A percentile compares a stretch with the other conserved stretches of the same genome.
phyloP scores from a whole-genome alignment of 768 basidiomycete species.

The Krasilnikovozyma curviuscula region DNA sequence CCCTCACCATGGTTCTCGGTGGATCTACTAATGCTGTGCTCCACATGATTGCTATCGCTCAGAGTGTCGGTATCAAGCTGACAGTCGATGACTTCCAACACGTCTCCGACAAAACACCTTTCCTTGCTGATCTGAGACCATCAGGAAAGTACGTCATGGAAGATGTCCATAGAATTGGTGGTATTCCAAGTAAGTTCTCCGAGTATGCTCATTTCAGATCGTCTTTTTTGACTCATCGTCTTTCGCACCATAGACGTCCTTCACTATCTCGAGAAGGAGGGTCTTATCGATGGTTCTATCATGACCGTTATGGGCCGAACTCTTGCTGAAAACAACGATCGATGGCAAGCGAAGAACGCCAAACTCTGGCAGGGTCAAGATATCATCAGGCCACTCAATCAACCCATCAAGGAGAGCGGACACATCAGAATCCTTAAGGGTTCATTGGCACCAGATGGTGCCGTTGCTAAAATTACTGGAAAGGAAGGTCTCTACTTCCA shows the following conservation, averaged over 20 bases:
- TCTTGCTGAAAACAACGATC: slow-evolving; percentile 77
- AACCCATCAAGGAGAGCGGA: slow-evolving; percentile 73
- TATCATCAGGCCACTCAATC: slow-evolving; percentile 66
- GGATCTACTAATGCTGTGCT: slow-evolving; percentile 96
- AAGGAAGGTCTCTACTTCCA: slow-evolving; percentile 80
- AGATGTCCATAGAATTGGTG: slow-evolving; percentile 85
- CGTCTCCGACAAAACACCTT: slow-evolving; percentile 80
- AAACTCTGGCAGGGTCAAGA: slow-evolving; percentile 36
- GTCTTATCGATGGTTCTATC: slow-evolving; percentile 14
- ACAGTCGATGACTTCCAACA: slow-evolving; percentile 80
- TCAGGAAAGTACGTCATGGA: slow-evolving; percentile 99
- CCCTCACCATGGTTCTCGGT: slow-evolving; percentile 87
- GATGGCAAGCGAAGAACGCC: slow-evolving; percentile 47
- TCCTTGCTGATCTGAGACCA: slow-evolving; percentile 90
- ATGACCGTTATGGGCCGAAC: slow-evolving; percentile 79
- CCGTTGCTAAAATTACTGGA: slow-evolving; percentile 92
- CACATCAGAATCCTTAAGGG: slow-evolving; percentile 85
- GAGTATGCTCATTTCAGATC: background rate
- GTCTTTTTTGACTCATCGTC: background rate
- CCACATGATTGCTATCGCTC: slow-evolving; percentile 90
- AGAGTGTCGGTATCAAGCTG: slow-evolving; percentile 77
- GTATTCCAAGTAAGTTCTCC: slow-evolving; percentile 61
- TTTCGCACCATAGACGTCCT: slow-evolving; percentile 44
- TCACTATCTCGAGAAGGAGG: slow-evolving; percentile 18
- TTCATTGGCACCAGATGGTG: slow-evolving; percentile 81